phyloP scores from a whole-genome alignment of 2,329 filamentous ascomycete genomes.

The Ophiostoma australiae region DNA sequence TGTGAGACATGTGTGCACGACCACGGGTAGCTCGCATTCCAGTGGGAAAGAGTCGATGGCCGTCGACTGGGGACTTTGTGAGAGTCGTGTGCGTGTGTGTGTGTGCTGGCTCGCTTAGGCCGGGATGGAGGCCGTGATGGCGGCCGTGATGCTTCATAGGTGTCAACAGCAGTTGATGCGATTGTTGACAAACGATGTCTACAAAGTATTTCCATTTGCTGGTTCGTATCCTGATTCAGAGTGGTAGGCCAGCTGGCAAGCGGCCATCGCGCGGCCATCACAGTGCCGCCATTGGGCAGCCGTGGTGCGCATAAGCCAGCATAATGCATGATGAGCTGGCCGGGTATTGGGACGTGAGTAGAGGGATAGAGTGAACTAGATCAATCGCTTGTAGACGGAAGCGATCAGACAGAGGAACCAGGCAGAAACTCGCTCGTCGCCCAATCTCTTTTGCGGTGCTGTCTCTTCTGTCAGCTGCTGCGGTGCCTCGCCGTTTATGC shows the following conservation, averaged over 20 bases:
- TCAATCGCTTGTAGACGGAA: too few relatives aligned
- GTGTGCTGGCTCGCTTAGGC: neutral
- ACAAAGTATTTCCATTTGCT: neutral
- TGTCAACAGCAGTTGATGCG: neutral
- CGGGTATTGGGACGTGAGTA: neutral
- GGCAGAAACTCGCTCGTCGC: neutral
- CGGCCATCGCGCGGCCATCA: constrained; percentile 2
- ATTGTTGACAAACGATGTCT: neutral
- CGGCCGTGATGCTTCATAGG: neutral
- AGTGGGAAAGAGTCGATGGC: neutral
- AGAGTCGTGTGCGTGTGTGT: neutral
- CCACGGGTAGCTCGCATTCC: constrained; percentile 3
- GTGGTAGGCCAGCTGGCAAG: constrained; percentile 6
- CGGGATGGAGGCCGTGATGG: neutral
- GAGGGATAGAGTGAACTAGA: too few relatives aligned
- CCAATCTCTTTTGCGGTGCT: neutral
- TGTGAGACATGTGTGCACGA: constrained; percentile 3
- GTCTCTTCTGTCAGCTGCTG: neutral
- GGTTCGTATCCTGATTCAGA: neutral
- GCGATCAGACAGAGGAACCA: neutral
- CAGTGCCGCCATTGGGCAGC: neutral
- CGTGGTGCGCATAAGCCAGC: neutral
- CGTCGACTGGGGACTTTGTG: neutral
- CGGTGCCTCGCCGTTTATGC: constrained; percentile 1
- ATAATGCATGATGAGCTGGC: constrained; percentile 9